Conservation (phyloP, 352 stramenopile species). For the Aphanomyces stellatus region DNA sequence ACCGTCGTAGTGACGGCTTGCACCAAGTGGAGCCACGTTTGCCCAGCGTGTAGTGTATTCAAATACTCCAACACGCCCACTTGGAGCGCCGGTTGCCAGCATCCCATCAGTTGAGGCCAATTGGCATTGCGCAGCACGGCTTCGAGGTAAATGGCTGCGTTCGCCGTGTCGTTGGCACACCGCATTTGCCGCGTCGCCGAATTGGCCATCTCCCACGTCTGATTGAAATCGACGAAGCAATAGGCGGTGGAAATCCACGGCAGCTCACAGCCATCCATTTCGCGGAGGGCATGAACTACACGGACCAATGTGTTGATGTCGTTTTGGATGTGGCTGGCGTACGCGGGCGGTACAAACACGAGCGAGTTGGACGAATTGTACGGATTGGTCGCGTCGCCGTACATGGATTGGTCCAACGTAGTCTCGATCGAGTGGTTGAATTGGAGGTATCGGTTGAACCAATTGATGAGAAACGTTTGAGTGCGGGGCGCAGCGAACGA, state of each 20-base stretch:
- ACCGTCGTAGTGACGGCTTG: neutral
- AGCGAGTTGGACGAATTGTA: neutral
- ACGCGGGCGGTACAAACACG: neutral
- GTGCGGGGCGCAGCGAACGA: neutral
- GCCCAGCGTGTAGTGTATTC: neutral
- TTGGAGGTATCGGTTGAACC: too few relatives aligned
- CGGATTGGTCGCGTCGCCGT: neutral
- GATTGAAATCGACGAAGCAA: neutral
- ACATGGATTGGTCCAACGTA: neutral
- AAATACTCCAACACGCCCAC: neutral
- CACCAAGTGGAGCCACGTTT: neutral
- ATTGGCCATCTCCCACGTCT: constrained; percentile 1
- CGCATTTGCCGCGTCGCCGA: neutral
- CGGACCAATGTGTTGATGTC: neutral
- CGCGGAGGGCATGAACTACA: neutral
- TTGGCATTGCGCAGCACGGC: constrained; percentile 4
- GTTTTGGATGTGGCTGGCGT: neutral
- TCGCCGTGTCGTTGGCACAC: neutral
- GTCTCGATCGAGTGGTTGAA: too few relatives aligned
- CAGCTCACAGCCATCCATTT: neutral
- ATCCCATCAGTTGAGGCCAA: neutral
- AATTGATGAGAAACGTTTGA: neutral
- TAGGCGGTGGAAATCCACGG: constrained; percentile 13
- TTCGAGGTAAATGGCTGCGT: constrained; percentile 6
- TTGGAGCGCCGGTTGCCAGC: neutral